Conservation (phyloP, 768 basidiomycete species). For the Serendipita sp. region DNA sequence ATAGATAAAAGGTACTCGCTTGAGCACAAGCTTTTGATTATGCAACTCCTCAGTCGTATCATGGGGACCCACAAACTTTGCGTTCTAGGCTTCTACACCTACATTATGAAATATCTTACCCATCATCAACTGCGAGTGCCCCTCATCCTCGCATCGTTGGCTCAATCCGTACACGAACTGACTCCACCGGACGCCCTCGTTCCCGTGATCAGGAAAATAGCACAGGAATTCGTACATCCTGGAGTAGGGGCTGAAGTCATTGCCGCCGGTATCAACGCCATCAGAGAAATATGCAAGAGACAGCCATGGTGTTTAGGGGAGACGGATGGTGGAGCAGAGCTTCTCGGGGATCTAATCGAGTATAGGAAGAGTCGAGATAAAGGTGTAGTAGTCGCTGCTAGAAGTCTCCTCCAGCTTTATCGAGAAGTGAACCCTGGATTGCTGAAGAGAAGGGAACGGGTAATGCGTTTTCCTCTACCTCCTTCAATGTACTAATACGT, state of each 20-base stretch:
- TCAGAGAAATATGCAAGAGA: constrained; percentile 81
- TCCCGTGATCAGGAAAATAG: constrained; percentile 80
- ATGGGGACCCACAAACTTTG: constrained; percentile 88
- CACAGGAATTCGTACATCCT: constrained; percentile 92
- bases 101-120: constrained; percentile 73
- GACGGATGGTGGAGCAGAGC: constrained; percentile 35
- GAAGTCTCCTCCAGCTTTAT: constrained; percentile 77
- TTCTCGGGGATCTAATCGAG: constrained; percentile 81
- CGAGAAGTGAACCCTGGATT: constrained; percentile 92
- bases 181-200: constrained; percentile 85
- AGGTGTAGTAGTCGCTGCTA: constrained; percentile 72
- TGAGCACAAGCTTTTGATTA: constrained; percentile 91
- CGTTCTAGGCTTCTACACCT: constrained; percentile 88
- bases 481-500: constrained; percentile 6
- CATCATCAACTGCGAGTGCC: constrained; percentile 87
- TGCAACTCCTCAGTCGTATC: constrained; percentile 89
- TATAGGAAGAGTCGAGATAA: constrained; percentile 94
- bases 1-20: constrained; percentile 85
- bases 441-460: constrained; percentile 75
- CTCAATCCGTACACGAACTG: constrained; percentile 86
- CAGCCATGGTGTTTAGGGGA: constrained; percentile 92
- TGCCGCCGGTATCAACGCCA: constrained; percentile 89
- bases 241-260: constrained; percentile 93
- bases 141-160: constrained; percentile 81
- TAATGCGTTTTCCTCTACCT: constrained; percentile 16